Evolutionary conservation across 805 yeast species (phyloP).

Genomic region (Myxozyma neglecta): DNA sequence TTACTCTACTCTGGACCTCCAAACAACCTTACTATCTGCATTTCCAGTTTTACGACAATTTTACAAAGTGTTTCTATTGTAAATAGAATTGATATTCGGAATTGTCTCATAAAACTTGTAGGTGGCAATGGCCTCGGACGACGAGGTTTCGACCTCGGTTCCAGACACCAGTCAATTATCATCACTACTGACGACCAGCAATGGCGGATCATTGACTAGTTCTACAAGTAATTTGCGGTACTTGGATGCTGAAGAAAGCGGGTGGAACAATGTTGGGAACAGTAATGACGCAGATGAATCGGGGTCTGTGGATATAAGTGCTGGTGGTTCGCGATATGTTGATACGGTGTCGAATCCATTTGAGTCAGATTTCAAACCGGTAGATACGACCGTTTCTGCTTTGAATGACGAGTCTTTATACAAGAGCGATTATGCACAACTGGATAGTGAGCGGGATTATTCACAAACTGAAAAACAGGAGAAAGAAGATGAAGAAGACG

Average conservation of each 20-base stretch:
- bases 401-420: no score
- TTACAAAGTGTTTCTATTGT: not conserved
- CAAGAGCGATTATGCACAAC: not conserved
- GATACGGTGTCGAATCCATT: not conserved
- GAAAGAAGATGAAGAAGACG: slow-evolving; percentile 8
- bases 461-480: not conserved
- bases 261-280: not conserved
- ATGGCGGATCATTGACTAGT: not conserved
- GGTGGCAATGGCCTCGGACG: slow-evolving; percentile 12
- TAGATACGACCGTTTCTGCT: no score
- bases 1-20: no score
- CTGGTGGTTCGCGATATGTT: slow-evolving; percentile 4
- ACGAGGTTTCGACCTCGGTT: slow-evolving; percentile 7
- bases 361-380: slow-evolving; percentile 1
- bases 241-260: not conserved
- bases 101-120: not conserved
- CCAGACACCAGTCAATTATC: not conserved
- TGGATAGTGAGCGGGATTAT: not conserved
- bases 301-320: slow-evolving; percentile 3
- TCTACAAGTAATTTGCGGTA: not conserved
- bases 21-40: no score
- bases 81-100: not conserved
- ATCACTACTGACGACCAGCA: not conserved
- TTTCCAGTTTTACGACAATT: not conserved
- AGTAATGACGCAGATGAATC: not conserved